Evolutionary conservation across 2,329 filamentous ascomycete species (phyloP).

Genomic region (Nectriaceae sp.): DNA sequence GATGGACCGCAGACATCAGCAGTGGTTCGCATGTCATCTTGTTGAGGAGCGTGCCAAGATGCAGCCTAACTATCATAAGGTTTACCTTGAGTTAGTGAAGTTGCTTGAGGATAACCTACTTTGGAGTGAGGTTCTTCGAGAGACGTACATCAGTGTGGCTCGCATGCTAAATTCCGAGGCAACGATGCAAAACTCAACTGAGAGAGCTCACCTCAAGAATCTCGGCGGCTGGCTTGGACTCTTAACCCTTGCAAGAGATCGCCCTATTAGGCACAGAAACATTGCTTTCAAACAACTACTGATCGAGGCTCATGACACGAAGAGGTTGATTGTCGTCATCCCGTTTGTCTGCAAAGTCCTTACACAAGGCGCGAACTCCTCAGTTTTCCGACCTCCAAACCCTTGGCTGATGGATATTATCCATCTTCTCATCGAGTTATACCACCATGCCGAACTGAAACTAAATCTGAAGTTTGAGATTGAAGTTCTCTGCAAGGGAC

Average conservation of each 20-base stretch:
- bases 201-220: conserved; percentile 89
- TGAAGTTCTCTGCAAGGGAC: conserved; percentile 91
- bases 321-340: conserved; percentile 88
- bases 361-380: conserved; percentile 79
- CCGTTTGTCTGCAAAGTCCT: conserved; percentile 98
- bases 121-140: conserved; percentile 87
- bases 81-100: conserved; percentile 88
- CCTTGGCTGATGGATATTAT: conserved; percentile 98
- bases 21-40: conserved; percentile 95
- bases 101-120: conserved; percentile 77
- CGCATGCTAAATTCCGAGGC: conserved; percentile 88
- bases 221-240: conserved; percentile 92
- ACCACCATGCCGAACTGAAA: conserved; percentile 90
- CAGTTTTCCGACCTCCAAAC: conserved; percentile 91
- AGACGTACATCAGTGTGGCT: conserved; percentile 86
- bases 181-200: conserved; percentile 80
- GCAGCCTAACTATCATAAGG: conserved; percentile 92
- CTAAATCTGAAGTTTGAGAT: conserved; percentile 98
- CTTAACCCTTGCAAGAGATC: conserved; percentile 88
- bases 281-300: conserved; percentile 96
- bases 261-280: conserved; percentile 93
- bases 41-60: conserved; percentile 96
- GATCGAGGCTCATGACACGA: conserved; percentile 89
- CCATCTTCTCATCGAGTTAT: conserved; percentile 86
- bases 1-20: conserved; percentile 78